Evolutionary conservation across 805 yeast species (phyloP).

Genomic region (Metschnikowia peoriensis): DNA sequence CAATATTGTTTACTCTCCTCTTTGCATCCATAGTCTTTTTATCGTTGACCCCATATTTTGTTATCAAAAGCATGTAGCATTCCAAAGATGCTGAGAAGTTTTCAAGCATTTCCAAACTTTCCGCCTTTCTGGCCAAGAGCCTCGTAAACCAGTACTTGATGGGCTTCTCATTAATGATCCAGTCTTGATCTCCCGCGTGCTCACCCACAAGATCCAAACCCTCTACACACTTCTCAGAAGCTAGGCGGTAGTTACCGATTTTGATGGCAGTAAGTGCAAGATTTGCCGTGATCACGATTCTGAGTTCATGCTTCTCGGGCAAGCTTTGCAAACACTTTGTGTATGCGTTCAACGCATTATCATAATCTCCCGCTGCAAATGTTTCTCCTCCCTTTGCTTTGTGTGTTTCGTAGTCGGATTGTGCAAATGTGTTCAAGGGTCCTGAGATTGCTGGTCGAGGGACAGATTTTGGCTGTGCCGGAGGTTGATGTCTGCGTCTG

Average conservation of each 20-base stretch:
- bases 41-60: slow-evolving; percentile 59
- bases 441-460: slow-evolving; percentile 15
- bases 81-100: slow-evolving; percentile 60
- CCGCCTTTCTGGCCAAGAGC: slow-evolving; percentile 69
- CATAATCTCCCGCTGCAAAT: slow-evolving; percentile 81
- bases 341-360: slow-evolving; percentile 61
- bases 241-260: slow-evolving; percentile 64
- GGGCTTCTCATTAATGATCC: slow-evolving; percentile 46
- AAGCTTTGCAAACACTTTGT: slow-evolving; percentile 47
- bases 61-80: slow-evolving; percentile 60
- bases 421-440: slow-evolving; percentile 38
- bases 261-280: slow-evolving; percentile 63
- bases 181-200: slow-evolving; percentile 26
- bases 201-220: slow-evolving; percentile 42
- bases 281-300: slow-evolving; percentile 72
- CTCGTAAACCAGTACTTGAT: slow-evolving; percentile 74
- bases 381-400: slow-evolving; percentile 58
- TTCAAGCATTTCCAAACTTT: slow-evolving; percentile 79
- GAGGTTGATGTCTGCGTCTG: slow-evolving; percentile 18
- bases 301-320: slow-evolving; percentile 62
- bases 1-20: slow-evolving; percentile 66
- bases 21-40: slow-evolving; percentile 74
- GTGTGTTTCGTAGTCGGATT: slow-evolving; percentile 45
- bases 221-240: slow-evolving; percentile 44
- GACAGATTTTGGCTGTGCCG: not conserved